Conservation (phyloP, 345 rosid species). For the Atalantia buxifolia region DNA sequence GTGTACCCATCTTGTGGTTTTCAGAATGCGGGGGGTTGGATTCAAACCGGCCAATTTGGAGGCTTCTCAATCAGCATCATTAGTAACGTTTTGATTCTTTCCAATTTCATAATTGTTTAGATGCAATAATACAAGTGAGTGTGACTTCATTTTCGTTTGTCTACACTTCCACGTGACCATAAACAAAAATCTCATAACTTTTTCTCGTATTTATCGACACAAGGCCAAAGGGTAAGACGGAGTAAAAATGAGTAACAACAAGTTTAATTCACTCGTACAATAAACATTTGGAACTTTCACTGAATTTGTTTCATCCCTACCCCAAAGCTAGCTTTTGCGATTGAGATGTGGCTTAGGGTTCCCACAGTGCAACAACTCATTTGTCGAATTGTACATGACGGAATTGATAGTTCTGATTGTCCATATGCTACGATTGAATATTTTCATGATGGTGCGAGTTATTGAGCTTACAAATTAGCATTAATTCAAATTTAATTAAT, state of each 20-base stretch:
- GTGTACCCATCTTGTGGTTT: not conserved
- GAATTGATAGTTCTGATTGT: not conserved
- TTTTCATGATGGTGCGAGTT: not conserved
- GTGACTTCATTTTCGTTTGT: not conserved
- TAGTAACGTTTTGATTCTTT: slow-evolving; percentile 2
- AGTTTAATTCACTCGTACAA: too few relatives aligned
- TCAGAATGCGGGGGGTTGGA: slow-evolving; percentile 9
- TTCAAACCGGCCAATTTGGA: slow-evolving; percentile 14
- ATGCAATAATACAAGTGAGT: not conserved
- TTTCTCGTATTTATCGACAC: not conserved
- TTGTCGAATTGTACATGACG: not conserved
- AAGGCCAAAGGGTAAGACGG: not conserved
- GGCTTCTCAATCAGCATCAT: slow-evolving; percentile 13
- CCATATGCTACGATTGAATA: not conserved
- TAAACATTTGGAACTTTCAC: not conserved
- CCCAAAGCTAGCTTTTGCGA: not conserved
- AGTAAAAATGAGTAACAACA: not conserved
- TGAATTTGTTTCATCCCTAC: too few relatives aligned
- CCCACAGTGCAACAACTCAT: not conserved
- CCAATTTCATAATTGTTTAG: not conserved
- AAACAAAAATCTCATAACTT: not conserved
- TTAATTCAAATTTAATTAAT: not conserved
- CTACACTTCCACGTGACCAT: not conserved
- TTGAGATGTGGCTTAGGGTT: not conserved
- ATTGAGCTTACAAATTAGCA: not conserved